A percentile compares a stretch with the other conserved stretches of the same genome.
These are phyloP conservation scores for Starmera amethionina DNA, from an alignment of 805 yeast species.

Conservation along the genomic window DNA sequence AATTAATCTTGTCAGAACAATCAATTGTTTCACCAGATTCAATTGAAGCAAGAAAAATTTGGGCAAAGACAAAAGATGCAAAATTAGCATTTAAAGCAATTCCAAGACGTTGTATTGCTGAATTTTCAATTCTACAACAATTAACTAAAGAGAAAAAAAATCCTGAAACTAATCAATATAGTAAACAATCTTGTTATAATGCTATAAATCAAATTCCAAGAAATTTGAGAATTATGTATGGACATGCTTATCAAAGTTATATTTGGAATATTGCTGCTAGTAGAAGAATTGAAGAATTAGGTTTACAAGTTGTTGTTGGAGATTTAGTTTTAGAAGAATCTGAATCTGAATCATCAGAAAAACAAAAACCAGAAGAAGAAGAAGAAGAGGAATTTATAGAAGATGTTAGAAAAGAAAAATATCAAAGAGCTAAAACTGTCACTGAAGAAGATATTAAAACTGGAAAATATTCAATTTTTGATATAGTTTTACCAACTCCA, in stretches of 20 bases:
- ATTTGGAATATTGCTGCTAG: conserved; percentile 89
- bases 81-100: conserved; percentile 52
- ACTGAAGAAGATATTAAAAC: conserved; percentile 61
- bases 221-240: conserved; percentile 88
- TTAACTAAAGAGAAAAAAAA: conserved; percentile 42
- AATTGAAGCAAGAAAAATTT: conserved; percentile 67
- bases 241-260: conserved; percentile 94
- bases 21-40: conserved; percentile 78
- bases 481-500: conserved; percentile 91
- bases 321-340: conserved; percentile 54
- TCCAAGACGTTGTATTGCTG: conserved; percentile 90
- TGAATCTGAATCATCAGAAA: conserved; percentile 2
- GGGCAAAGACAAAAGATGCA: conserved; percentile 71
- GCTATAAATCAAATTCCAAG: conserved; percentile 88
- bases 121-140: conserved; percentile 55
- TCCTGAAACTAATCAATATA: conserved; percentile 32
- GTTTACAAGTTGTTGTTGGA: conserved; percentile 63
- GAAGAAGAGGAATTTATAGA: conserved; percentile 55
- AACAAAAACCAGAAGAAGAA: conserved; percentile 6
- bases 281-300: conserved; percentile 61
- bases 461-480: conserved; percentile 58
- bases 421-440: conserved; percentile 60
- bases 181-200: conserved; percentile 51
- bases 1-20: conserved; percentile 76
- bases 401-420: conserved; percentile 51